These are phyloP conservation scores for Grigorovia transvaalensis DNA, from an alignment of 805 yeast genomes.

Conservation along the genomic window DNA sequence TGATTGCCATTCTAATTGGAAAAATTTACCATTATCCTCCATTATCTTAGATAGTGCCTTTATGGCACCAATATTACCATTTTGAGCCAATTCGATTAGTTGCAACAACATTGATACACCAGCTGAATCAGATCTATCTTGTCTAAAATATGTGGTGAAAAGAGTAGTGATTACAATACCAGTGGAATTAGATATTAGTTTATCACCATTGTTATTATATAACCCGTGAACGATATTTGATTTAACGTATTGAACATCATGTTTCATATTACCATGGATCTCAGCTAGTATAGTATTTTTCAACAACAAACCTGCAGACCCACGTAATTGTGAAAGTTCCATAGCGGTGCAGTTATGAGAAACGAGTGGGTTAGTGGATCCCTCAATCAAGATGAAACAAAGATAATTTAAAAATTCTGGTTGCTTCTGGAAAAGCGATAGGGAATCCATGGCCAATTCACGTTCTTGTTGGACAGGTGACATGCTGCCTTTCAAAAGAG, in stretches of 20 bases:
- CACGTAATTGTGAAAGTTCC: constrained; percentile 37
- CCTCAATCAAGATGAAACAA: constrained; percentile 55
- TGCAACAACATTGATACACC: constrained; percentile 62
- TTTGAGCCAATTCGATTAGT: constrained; percentile 48
- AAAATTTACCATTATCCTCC: constrained; percentile 65
- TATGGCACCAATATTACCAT: constrained; percentile 37
- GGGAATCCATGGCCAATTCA: constrained; percentile 58
- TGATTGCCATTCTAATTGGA: constrained; percentile 54
- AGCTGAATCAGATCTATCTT: constrained; percentile 31
- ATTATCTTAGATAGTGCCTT: constrained; percentile 78
- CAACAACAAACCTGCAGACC: constrained; percentile 79
- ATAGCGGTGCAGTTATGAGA: constrained; percentile 10
- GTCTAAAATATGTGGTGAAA: constrained; percentile 40
- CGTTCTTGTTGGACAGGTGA: constrained; percentile 49
- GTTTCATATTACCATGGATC: constrained; percentile 18
- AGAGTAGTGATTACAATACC: constrained; percentile 84
- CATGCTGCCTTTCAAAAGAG: constrained; percentile 61
- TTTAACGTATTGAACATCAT: constrained; percentile 35
- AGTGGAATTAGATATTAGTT: constrained; percentile 69
- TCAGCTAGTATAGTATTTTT: constrained; percentile 58
- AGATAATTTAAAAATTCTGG: constrained; percentile 78
- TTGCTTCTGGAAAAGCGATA: constrained; percentile 56
- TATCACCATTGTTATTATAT: constrained; percentile 12
- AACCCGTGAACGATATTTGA: constrained; percentile 34
- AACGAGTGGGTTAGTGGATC: constrained; percentile 35